phyloP scores from a whole-genome alignment of 2,329 filamentous ascomycete species.

The Aspergillus melleus region DNA sequence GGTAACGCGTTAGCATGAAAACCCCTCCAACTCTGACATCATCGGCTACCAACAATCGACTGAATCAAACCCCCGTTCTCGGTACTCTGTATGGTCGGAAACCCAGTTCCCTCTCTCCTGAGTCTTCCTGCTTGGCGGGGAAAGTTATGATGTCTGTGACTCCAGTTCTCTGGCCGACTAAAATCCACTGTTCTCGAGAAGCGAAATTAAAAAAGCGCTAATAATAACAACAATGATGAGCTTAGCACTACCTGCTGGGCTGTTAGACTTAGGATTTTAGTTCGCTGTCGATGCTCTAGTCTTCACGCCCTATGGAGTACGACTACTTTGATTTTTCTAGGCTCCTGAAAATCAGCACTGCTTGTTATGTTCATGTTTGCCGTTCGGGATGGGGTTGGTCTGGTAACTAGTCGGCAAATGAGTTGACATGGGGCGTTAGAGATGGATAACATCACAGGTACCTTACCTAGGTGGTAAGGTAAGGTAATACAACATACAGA shows the following conservation, averaged over 20 bases:
- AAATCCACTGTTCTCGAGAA: constrained; percentile 6
- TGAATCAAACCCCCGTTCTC: background rate
- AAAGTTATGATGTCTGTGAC: background rate
- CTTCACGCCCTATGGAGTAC: no score
- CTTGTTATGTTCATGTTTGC: background rate
- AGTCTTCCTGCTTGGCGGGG: background rate
- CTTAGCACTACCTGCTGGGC: background rate
- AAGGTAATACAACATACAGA: no score
- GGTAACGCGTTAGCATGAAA: no score
- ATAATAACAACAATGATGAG: constrained; percentile 6
- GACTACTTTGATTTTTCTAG: background rate
- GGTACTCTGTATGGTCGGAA: background rate
- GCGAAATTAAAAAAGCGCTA: constrained; percentile 11
- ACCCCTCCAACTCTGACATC: background rate
- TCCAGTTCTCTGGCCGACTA: background rate
- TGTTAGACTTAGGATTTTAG: background rate
- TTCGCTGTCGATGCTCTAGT: no score
- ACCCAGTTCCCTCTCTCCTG: background rate
- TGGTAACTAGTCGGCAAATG: no score
- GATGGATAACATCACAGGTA: no score
- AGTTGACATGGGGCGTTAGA: no score
- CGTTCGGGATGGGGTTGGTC: no score
- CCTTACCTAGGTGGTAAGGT: no score
- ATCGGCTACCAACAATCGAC: no score
- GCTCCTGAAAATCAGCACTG: background rate